phyloP scores from a whole-genome alignment of 768 basidiomycete genomes.

The Cystoderma amianthinum region DNA sequence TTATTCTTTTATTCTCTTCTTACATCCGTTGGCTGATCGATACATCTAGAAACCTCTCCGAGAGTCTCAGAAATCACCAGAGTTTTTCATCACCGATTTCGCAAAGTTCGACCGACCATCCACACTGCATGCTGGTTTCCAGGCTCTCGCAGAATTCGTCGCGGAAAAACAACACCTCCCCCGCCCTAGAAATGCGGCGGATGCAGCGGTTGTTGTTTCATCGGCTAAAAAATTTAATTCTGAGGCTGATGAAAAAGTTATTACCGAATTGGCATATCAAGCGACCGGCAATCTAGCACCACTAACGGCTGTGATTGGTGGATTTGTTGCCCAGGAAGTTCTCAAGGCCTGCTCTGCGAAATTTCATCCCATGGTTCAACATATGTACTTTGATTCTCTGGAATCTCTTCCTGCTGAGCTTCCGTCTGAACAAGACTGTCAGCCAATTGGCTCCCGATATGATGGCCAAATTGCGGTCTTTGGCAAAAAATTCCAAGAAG shows the following conservation, averaged over 20 bases:
- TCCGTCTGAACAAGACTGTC: conserved; percentile 79
- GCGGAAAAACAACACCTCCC: conserved; percentile 65
- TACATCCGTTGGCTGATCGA: conserved; percentile 3
- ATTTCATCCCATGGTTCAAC: conserved; percentile 94
- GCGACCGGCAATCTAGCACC: conserved; percentile 88
- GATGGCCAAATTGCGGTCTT: conserved; percentile 96
- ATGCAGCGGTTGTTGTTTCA: conserved; percentile 65
- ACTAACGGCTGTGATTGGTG: conserved; percentile 88
- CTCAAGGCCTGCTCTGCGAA: conserved; percentile 96
- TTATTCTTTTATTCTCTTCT: conserved; percentile 21
- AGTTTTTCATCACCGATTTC: conserved; percentile 92
- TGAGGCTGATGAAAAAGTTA: conserved; percentile 73
- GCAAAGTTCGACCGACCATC: conserved; percentile 93
- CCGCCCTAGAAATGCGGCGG: conserved; percentile 73
- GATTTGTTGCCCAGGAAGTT: conserved; percentile 96
- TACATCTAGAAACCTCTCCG: conserved; percentile 78
- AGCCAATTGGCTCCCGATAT: conserved; percentile 78
- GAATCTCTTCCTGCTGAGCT: conserved; percentile 79
- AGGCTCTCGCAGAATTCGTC: conserved; percentile 79
- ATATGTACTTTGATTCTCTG: conserved; percentile 95
- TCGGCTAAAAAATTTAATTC: conserved; percentile 74
- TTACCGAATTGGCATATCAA: conserved; percentile 86
- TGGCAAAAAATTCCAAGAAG: conserved; percentile 87
- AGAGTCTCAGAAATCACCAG: conserved; percentile 76
- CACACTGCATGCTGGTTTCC: conserved; percentile 90